Percentiles rank a stretch among this genome's conserved stretches.
Evolutionary conservation across 129 eudicot species (phyloP).

Genomic region (Glebionis coronaria): DNA sequence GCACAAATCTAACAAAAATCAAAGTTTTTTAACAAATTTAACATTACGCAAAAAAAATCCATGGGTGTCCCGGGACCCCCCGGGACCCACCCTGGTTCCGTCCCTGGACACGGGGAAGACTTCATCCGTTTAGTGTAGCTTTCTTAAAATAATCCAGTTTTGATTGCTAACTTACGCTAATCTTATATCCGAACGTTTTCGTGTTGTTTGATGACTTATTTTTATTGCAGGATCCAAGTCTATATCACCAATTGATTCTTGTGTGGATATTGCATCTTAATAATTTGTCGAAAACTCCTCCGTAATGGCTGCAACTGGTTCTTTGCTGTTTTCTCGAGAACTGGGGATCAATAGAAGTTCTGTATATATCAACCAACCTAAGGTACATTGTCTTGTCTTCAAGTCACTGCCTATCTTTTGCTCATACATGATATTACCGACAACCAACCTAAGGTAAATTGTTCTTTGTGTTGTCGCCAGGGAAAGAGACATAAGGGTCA

Average conservation of each 20-base stretch:
- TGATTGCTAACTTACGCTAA: not conserved
- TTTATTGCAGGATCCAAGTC: slow-evolving; percentile 24
- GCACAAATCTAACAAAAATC: too few species aligned
- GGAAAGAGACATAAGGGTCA: slow-evolving; percentile 34
- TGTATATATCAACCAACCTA: slow-evolving; percentile 33
- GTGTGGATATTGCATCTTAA: not conserved
- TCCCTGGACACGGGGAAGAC: too few species aligned
- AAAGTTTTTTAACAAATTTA: too few species aligned
- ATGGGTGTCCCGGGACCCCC: too few species aligned
- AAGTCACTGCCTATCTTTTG: not conserved
- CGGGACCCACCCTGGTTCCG: too few species aligned
- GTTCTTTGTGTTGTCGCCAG: slow-evolving; percentile 22
- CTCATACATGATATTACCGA: too few species aligned
- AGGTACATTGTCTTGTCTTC: slow-evolving; percentile 38
- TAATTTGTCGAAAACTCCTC: slow-evolving; percentile 20
- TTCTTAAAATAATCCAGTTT: too few species aligned
- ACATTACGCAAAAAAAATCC: too few species aligned
- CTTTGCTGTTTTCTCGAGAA: slow-evolving; percentile 49
- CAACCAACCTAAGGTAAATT: too few species aligned
- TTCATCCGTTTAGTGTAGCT: too few species aligned
- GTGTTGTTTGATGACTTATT: slow-evolving; percentile 10
- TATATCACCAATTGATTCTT: slow-evolving; percentile 18
- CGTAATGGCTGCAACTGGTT: slow-evolving; percentile 54
- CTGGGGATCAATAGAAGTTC: slow-evolving; percentile 30
- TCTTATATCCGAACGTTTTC: not conserved